These are phyloP conservation scores for Botrytis sinoallii DNA, from an alignment of 2,329 filamentous ascomycete genomes.

Conservation along the genomic window DNA sequence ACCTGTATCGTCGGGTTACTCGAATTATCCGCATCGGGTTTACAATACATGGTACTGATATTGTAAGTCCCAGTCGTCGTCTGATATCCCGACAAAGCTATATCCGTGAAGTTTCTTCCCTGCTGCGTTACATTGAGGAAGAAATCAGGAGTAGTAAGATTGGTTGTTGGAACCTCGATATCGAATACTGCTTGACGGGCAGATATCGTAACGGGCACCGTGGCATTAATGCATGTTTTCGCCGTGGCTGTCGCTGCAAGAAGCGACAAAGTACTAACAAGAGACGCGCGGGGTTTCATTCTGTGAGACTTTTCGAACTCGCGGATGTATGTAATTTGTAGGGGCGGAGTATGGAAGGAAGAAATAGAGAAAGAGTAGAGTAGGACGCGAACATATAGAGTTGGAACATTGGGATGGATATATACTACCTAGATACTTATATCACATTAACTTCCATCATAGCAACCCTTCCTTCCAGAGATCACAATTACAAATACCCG, in stretches of 20 bases:
- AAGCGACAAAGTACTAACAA: background rate
- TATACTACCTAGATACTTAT: background rate
- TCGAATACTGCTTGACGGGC: background rate
- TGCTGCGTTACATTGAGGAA: conserved; percentile 48
- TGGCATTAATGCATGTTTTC: background rate
- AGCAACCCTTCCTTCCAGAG: background rate
- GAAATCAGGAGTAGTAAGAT: conserved; percentile 46
- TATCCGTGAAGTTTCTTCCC: conserved; percentile 48
- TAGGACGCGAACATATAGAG: background rate
- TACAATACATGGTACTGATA: conserved; percentile 45
- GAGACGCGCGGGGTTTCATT: background rate
- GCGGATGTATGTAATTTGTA: background rate
- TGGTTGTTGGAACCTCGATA: background rate
- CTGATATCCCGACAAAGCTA: conserved; percentile 47
- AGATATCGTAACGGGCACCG: background rate
- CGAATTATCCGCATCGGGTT: background rate
- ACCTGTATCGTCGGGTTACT: background rate
- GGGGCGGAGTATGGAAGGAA: background rate
- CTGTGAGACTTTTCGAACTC: background rate
- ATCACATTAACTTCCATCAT: background rate
- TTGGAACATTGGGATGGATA: background rate
- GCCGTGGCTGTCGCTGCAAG: background rate
- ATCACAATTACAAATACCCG: background rate
- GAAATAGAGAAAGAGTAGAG: background rate
- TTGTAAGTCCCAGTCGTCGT: conserved; percentile 53